Evolutionary conservation across 129 eudicot genomes (phyloP).

Genomic region (Mikania micrantha): DNA sequence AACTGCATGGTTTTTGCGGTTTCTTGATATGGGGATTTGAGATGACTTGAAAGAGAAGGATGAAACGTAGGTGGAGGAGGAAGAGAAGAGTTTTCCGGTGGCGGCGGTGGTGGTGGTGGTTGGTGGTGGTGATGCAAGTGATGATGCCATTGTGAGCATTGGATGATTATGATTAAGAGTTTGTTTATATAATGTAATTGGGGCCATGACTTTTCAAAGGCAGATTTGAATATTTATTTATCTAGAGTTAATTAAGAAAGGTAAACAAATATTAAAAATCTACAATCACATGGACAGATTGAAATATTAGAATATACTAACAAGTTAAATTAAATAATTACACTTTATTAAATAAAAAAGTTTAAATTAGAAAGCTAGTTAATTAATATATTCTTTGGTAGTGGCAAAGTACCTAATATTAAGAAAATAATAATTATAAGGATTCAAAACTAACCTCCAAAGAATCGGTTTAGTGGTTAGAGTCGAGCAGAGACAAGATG

Average conservation of each 20-base stretch:
- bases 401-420: too few relatives aligned
- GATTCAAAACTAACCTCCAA: too few relatives aligned
- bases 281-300: background rate
- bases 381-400: too few relatives aligned
- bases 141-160: slow-evolving; percentile 22
- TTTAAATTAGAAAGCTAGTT: too few relatives aligned
- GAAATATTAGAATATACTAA: background rate
- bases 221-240: background rate
- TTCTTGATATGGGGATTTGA: slow-evolving; percentile 23
- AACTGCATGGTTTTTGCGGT: slow-evolving; percentile 22
- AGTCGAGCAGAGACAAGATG: too few relatives aligned
- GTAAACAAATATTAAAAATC: too few relatives aligned
- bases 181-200: slow-evolving; percentile 21
- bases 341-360: too few relatives aligned
- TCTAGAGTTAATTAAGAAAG: too few relatives aligned
- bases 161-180: slow-evolving; percentile 1
- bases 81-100: slow-evolving; percentile 24
- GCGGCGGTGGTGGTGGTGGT: slow-evolving; percentile 19
- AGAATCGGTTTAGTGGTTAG: too few relatives aligned
- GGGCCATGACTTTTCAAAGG: slow-evolving; percentile 20
- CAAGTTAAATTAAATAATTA: too few relatives aligned
- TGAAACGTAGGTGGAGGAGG: slow-evolving; percentile 21
- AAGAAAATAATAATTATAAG: too few relatives aligned
- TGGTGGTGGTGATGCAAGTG: slow-evolving; percentile 27
- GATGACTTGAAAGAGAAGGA: slow-evolving; percentile 34